These are phyloP conservation scores for Kodamaea ohmeri DNA, from an alignment of 1,139 yeast genomes.

Conservation along the genomic window DNA sequence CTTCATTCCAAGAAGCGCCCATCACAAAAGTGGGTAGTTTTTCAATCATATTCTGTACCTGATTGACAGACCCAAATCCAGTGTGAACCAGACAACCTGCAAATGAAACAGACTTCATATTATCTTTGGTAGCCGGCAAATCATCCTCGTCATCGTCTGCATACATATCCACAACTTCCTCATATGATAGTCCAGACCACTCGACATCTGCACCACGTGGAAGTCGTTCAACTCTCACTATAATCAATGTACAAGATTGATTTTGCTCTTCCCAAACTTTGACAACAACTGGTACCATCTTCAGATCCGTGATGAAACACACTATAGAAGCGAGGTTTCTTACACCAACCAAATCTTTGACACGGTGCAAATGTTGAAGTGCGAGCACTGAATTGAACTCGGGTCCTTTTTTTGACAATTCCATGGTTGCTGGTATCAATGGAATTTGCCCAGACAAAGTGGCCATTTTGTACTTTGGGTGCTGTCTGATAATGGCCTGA, in stretches of 20 bases:
- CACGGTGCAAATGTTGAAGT: slow-evolving; percentile 71
- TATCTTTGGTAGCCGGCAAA: not conserved
- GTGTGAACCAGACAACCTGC: slow-evolving; percentile 10
- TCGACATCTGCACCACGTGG: slow-evolving; percentile 75
- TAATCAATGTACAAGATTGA: slow-evolving; percentile 32
- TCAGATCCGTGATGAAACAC: slow-evolving; percentile 49
- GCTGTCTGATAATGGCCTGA: slow-evolving; percentile 59
- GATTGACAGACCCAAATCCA: slow-evolving; percentile 11
- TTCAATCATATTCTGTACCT: slow-evolving; percentile 16
- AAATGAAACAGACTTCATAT: slow-evolving; percentile 8
- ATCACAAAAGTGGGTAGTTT: slow-evolving; percentile 11
- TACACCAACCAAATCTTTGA: slow-evolving; percentile 54
- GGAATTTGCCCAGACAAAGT: slow-evolving; percentile 94
- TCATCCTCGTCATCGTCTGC: slow-evolving; percentile 42
- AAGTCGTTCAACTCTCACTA: slow-evolving; percentile 58
- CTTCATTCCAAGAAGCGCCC: not conserved
- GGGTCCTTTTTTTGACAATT: slow-evolving; percentile 26
- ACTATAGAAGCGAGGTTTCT: slow-evolving; percentile 43
- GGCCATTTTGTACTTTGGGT: slow-evolving; percentile 41
- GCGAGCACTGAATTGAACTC: slow-evolving; percentile 46
- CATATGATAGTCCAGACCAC: slow-evolving; percentile 67
- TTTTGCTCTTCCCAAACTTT: slow-evolving; percentile 12
- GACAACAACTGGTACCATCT: slow-evolving; percentile 23
- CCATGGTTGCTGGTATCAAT: slow-evolving; percentile 70
- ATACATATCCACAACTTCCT: slow-evolving; percentile 33